These are phyloP conservation scores for Cercospora citrullina DNA, from an alignment of 2,329 filamentous ascomycete species.

Conservation along the genomic window DNA sequence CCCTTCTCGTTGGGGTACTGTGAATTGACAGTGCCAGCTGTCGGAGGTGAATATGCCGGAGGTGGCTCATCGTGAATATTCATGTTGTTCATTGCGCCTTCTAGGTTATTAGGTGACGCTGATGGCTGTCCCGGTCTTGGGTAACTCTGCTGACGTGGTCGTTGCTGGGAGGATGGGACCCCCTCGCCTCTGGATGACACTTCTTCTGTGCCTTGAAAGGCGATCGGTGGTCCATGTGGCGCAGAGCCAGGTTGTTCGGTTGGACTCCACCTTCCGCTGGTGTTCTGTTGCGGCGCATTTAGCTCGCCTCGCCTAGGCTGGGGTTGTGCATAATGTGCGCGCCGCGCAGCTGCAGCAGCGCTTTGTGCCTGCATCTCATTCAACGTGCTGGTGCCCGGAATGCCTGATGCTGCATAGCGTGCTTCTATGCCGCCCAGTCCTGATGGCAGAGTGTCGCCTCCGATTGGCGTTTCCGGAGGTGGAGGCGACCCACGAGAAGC, in stretches of 20 bases:
- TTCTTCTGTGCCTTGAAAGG: constrained; percentile 83
- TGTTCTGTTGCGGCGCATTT: constrained; percentile 37
- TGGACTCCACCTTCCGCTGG: constrained; percentile 82
- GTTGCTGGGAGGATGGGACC: constrained; percentile 21
- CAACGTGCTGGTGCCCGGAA: constrained; percentile 80
- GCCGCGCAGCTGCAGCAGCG: constrained; percentile 76
- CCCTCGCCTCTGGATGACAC: constrained; percentile 47
- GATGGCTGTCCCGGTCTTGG: constrained; percentile 48
- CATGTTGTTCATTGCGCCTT: constrained; percentile 83
- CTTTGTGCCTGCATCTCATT: constrained; percentile 73
- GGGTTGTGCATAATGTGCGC: constrained; percentile 67
- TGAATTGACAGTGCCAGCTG: constrained; percentile 48
- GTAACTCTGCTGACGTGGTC: constrained; percentile 27
- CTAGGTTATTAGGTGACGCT: constrained; percentile 52
- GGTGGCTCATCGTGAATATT: constrained; percentile 80
- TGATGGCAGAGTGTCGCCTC: constrained; percentile 20
- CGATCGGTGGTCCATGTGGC: constrained; percentile 83
- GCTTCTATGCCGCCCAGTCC: constrained; percentile 76
- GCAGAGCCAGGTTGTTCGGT: constrained; percentile 85
- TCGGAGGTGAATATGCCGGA: constrained; percentile 75
- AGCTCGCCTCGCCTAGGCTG: constrained; percentile 49
- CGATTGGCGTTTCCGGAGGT: constrained; percentile 84
- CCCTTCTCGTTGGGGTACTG: constrained; percentile 77
- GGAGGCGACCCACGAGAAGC: constrained; percentile 91
- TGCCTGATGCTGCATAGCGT: constrained; percentile 86